Percentiles rank a stretch among this genome's conserved stretches.
phyloP scores from a whole-genome alignment of 2,329 filamentous ascomycete species.

The Teratosphaeria zuluensis region DNA sequence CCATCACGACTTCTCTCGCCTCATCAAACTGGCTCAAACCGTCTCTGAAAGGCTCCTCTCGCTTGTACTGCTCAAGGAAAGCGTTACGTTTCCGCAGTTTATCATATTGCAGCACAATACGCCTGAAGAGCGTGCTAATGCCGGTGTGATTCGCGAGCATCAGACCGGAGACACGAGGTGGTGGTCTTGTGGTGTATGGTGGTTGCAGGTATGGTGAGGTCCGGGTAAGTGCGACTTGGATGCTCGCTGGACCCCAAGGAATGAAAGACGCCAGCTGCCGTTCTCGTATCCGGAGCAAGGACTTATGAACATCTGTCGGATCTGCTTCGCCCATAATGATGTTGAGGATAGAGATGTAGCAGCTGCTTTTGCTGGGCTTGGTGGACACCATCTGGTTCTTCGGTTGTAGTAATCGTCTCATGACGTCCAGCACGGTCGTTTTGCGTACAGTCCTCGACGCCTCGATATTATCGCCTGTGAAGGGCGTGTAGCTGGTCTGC shows the following conservation, averaged over 20 bases:
- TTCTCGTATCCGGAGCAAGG: slow-evolving; percentile 87
- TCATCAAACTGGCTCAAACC: slow-evolving; percentile 93
- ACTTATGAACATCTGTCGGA: slow-evolving; percentile 97
- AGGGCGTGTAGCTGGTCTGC: slow-evolving; percentile 96
- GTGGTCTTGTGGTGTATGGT: slow-evolving; percentile 86
- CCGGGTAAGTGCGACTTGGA: slow-evolving; percentile 93
- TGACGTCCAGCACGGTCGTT: slow-evolving; percentile 94
- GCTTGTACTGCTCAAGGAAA: slow-evolving; percentile 93
- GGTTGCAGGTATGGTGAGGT: slow-evolving; percentile 93
- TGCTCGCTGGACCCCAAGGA: slow-evolving; percentile 94
- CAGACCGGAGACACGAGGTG: slow-evolving; percentile 77
- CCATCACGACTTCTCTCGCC: slow-evolving; percentile 79
- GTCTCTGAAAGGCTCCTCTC: slow-evolving; percentile 85
- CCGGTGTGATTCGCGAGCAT: slow-evolving; percentile 99
- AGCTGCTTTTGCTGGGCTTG: slow-evolving; percentile 89
- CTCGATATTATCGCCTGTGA: slow-evolving; percentile 91
- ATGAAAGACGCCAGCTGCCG: slow-evolving; percentile 91
- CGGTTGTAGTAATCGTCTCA: slow-evolving; percentile 87
- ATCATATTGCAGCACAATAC: slow-evolving; percentile 86
- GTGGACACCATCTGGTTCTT: slow-evolving; percentile 99
- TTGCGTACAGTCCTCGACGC: slow-evolving; percentile 96
- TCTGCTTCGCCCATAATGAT: slow-evolving; percentile 99
- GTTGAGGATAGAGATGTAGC: slow-evolving; percentile 97
- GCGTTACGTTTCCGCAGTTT: slow-evolving; percentile 92
- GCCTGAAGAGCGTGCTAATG: slow-evolving; percentile 92